Percentiles rank a stretch among this genome's conserved stretches.
Conservation (phyloP, 192 early-diverging fungal species). For the Globomyces pollinis-pini region DNA sequence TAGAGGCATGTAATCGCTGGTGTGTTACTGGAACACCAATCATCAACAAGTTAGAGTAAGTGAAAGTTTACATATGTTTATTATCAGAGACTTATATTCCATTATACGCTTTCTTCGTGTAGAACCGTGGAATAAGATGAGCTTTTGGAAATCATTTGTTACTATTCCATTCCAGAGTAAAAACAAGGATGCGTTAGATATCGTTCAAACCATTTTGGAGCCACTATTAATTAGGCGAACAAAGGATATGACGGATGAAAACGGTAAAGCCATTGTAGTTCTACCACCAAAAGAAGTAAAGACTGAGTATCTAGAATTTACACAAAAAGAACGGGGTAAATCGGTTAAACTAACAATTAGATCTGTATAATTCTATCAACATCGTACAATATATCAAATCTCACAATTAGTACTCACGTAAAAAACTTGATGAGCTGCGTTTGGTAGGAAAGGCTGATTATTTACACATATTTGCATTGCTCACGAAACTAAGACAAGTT, state of each 20-base stretch:
- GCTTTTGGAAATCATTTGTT: constrained; percentile 73
- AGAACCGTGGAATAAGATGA: constrained; percentile 59
- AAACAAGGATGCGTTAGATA: constrained; percentile 25
- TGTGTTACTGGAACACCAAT: constrained; percentile 89
- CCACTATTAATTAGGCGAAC: constrained; percentile 70
- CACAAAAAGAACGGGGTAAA: constrained; percentile 21
- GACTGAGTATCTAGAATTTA: constrained; percentile 23
- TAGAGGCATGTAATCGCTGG: constrained; percentile 69
- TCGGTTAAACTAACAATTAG: too few species aligned
- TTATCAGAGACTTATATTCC: constrained; percentile 65
- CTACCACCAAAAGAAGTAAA: constrained; percentile 51
- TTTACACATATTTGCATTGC: constrained; percentile 14
- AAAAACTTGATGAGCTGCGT: background rate
- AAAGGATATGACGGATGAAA: constrained; percentile 53
- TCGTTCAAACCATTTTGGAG: constrained; percentile 57
- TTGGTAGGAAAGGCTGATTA: constrained; percentile 7
- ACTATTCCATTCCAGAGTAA: constrained; percentile 63
- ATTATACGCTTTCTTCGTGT: constrained; percentile 71
- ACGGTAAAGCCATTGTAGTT: constrained; percentile 64
- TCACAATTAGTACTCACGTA: background rate
- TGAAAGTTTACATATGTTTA: constrained; percentile 24
- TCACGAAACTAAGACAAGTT: constrained; percentile 13
- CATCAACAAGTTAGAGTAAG: constrained; percentile 56
- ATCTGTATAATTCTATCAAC: constrained; percentile 19
- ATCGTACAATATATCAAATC: too few species aligned